Conservation (phyloP, 257 asterid genomes). For the Phtheirospermum japonicum region DNA sequence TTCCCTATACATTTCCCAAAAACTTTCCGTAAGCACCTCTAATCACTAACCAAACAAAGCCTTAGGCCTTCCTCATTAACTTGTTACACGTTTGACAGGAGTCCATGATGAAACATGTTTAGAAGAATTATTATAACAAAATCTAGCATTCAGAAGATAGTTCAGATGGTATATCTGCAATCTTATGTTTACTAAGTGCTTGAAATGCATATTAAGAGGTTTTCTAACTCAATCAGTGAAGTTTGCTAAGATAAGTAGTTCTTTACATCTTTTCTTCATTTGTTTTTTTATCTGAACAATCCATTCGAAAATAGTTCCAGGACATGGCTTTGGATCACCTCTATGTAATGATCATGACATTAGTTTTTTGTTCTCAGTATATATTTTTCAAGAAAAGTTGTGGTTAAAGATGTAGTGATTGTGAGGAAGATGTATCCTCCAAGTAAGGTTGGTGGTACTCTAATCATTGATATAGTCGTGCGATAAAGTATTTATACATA, state of each 20-base stretch:
- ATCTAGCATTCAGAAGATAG: not conserved
- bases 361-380: constrained; percentile 14
- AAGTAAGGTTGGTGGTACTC: constrained; percentile 3
- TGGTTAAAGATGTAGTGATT: constrained; percentile 6
- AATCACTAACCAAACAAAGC: not conserved
- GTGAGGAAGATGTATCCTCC: constrained; percentile 11
- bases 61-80: not conserved
- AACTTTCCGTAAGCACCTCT: too few species aligned
- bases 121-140: not conserved
- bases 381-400: constrained; percentile 1
- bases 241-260: not conserved
- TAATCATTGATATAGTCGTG: not conserved
- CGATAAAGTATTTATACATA: constrained; percentile 10
- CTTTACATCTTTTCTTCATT: not conserved
- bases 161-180: not conserved
- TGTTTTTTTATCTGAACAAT: not conserved
- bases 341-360: not conserved
- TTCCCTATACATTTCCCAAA: too few species aligned
- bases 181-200: not conserved
- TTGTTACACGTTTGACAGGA: not conserved
- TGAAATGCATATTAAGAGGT: too few species aligned
- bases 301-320: not conserved
- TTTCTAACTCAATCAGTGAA: not conserved
- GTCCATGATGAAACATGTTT: constrained; percentile 6
- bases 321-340: constrained; percentile 3